A percentile compares a stretch with the other conserved stretches of the same genome.
Conservation (phyloP, 805 yeast species). For the Lachancea dasiensis region DNA sequence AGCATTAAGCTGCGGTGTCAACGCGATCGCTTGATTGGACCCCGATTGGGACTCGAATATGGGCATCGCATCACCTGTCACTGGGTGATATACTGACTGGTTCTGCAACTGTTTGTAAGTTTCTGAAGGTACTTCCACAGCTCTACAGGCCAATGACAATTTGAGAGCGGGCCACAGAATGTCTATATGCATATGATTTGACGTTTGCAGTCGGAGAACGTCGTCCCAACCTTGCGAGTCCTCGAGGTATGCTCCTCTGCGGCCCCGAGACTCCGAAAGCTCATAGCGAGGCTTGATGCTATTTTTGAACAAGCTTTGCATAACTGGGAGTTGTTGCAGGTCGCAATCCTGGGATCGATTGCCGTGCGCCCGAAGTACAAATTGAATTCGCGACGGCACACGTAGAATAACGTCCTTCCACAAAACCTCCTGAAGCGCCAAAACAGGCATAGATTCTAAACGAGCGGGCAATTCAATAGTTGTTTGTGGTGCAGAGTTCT, state of each 20-base stretch:
- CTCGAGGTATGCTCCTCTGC: neutral
- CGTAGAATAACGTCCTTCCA: neutral
- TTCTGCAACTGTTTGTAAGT: slow-evolving; percentile 8
- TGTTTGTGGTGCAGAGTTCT: neutral
- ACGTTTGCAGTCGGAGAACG: neutral
- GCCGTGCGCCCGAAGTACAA: neutral
- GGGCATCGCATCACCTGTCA: slow-evolving; percentile 13
- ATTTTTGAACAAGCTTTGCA: neutral
- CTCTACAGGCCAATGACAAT: slow-evolving; percentile 16
- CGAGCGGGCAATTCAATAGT: neutral
- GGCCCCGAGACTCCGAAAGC: neutral
- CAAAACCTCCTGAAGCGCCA: slow-evolving; percentile 1
- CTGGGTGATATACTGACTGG: slow-evolving; percentile 16
- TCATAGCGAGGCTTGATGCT: neutral
- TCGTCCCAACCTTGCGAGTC: neutral
- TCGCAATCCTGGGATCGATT: neutral
- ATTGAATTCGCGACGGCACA: neutral
- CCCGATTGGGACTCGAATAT: slow-evolving; percentile 11
- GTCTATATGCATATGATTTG: neutral
- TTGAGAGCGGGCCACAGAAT: slow-evolving; percentile 10
- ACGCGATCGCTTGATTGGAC: slow-evolving; percentile 20
- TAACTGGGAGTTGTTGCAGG: neutral
- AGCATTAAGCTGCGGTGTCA: slow-evolving; percentile 20
- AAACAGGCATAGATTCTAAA: neutral
- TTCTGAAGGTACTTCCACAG: slow-evolving; percentile 19